Base-by-base conservation (phyloP, 495 filamentous ascomycete species). In the Xylaria venustula region DNA sequence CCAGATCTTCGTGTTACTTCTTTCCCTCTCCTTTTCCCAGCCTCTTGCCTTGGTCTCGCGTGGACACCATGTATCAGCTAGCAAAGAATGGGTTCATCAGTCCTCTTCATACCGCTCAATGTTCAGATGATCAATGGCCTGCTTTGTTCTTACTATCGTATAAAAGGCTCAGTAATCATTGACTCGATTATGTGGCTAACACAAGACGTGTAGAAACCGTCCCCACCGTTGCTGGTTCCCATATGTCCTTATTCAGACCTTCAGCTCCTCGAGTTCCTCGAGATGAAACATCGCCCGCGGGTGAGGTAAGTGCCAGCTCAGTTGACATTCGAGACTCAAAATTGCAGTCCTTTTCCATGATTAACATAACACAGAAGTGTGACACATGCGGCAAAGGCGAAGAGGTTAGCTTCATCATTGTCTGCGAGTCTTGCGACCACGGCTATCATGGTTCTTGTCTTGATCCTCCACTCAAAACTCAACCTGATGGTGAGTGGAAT, bases 391-490 rank as follows among this genome's bases (percentile, higher is more conserved):
- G 89, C 19, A 93, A 78, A 82, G 71, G 85, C 77, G 90, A 96
- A n/a, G 90, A 76, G 3, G 60, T 65, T 15, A 62, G 69, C 17
- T 83, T 85, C 22, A 81, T 97, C 37, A 76, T 96, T 2, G 75
- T 90, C n/a, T 99, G 94, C 75, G 94, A 98, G 58, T 90, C 90
- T 63, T 99, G 94, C 67, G 93, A 98, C 49, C 81, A 88, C 64
- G 88, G 88, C 8, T 98, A 95, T 65, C 94, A 99, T 69, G 88
- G 85, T 61, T 79, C 85, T 44, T 99, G 94, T 63, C 83, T 99
- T 17, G 94, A 98, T 61, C 93, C 92, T 20, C 89, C 87, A 2
- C 79, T 96, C n/a, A 88, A 89, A 58, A 76, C 80, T 22, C 84
- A 86, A 46, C 90, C 92, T 0, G 91, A 96, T 56, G 85, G 85